Conservation (phyloP, 1,139 yeast species). For the Taiozyma onychis region DNA sequence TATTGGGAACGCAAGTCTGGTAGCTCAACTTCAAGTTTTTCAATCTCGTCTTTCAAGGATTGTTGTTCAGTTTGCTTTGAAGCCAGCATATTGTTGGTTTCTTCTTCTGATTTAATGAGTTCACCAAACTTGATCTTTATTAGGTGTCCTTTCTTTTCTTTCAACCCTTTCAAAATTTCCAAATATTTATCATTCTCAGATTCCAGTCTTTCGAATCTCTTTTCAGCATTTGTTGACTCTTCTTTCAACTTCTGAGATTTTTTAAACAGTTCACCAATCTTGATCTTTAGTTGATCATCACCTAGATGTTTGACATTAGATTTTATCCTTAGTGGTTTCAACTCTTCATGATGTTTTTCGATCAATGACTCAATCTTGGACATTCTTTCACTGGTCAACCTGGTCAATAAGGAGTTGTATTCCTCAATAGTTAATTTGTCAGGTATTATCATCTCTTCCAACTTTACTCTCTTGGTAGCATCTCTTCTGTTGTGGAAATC, state of each 20-base stretch:
- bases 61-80: constrained; percentile 25
- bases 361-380: constrained; percentile 29
- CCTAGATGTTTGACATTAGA: constrained; percentile 47
- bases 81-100: constrained; percentile 25
- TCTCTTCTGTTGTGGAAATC: background rate
- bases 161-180: constrained; percentile 15
- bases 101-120: constrained; percentile 12
- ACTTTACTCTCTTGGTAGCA: constrained; percentile 9
- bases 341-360: constrained; percentile 22
- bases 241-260: constrained; percentile 44
- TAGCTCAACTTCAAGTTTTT: constrained; percentile 26
- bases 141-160: constrained; percentile 15
- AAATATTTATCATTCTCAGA: constrained; percentile 29
- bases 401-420: constrained; percentile 39
- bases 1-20: constrained; percentile 43
- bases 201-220: constrained; percentile 39
- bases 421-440: constrained; percentile 26
- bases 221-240: constrained; percentile 40
- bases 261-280: constrained; percentile 44
- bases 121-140: constrained; percentile 13
- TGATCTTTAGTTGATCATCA: constrained; percentile 42
- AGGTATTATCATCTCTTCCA: constrained; percentile 12
- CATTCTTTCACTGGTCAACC: constrained; percentile 24
- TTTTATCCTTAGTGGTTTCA: constrained; percentile 32
- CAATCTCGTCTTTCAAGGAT: constrained; percentile 26